phyloP scores from a whole-genome alignment of 2,329 filamentous ascomycete species.

The Colletotrichum sp. region DNA sequence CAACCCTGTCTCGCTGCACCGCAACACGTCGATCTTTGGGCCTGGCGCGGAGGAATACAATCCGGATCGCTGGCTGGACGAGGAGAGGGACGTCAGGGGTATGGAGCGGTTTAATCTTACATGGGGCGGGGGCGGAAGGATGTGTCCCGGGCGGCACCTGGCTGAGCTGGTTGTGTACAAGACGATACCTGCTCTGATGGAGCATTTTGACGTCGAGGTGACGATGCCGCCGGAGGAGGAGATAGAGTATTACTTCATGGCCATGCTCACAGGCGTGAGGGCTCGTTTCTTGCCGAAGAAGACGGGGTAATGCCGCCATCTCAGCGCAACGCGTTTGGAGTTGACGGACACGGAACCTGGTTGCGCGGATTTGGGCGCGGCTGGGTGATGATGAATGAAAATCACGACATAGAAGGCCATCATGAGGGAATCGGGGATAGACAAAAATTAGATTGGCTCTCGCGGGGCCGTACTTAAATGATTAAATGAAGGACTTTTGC shows the following conservation, averaged over 20 bases:
- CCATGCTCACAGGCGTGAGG: conserved; percentile 53
- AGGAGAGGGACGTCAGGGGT: conserved; percentile 26
- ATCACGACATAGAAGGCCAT: not conserved
- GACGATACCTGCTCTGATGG: conserved; percentile 43
- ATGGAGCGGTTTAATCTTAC: conserved; percentile 56
- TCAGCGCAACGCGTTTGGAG: not conserved
- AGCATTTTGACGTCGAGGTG: conserved; percentile 49
- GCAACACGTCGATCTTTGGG: conserved; percentile 55
- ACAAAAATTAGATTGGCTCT: not conserved
- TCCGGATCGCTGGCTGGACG: conserved; percentile 53
- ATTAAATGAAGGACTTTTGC: not conserved
- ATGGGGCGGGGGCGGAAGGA: conserved; percentile 57
- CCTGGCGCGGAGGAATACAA: conserved; percentile 44
- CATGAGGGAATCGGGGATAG: not conserved
- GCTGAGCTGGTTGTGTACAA: conserved; percentile 56
- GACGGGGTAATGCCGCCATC: not conserved
- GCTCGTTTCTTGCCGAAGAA: conserved; percentile 38
- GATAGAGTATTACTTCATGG: conserved; percentile 54
- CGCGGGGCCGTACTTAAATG: not conserved
- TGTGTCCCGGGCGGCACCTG: conserved; percentile 55
- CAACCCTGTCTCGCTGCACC: conserved; percentile 54
- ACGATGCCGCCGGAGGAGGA: conserved; percentile 41
- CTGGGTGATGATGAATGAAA: not conserved
- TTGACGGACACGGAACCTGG: not conserved
- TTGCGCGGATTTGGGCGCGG: fast-evolving